These are phyloP conservation scores for Epithemia pelagica DNA, from an alignment of 108 stramenopile species.

Conservation along the genomic window DNA sequence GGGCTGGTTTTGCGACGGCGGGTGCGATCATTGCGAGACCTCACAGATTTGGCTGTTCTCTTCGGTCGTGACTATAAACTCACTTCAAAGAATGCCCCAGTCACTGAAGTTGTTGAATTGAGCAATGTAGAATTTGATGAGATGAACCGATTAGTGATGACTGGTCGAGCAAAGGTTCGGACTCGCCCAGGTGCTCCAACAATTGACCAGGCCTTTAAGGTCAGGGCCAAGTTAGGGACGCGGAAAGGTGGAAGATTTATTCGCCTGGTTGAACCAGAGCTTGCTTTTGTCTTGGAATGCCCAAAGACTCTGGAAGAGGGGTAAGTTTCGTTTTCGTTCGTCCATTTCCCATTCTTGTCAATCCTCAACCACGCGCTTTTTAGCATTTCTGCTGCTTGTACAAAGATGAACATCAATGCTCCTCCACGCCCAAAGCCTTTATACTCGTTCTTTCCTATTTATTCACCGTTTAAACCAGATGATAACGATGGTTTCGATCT, in stretches of 20 bases:
- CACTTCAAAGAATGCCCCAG: slow-evolving; percentile 51
- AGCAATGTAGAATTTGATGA: slow-evolving; percentile 75
- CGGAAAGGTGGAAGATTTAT: slow-evolving; percentile 62
- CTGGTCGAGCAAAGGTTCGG: slow-evolving; percentile 66
- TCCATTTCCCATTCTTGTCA: not conserved
- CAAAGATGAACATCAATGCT: not conserved
- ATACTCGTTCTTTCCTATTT: slow-evolving; percentile 79
- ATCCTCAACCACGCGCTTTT: not conserved
- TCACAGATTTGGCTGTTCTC: slow-evolving; percentile 80
- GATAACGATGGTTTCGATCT: slow-evolving; percentile 75
- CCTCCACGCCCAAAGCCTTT: slow-evolving; percentile 52
- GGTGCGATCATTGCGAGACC: slow-evolving; percentile 65
- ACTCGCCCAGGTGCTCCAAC: slow-evolving; percentile 47
- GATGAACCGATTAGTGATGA: slow-evolving; percentile 63
- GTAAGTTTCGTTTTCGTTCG: slow-evolving; percentile 36
- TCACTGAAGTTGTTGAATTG: slow-evolving; percentile 68
- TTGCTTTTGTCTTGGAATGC: slow-evolving; percentile 75
- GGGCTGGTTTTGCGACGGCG: slow-evolving; percentile 62
- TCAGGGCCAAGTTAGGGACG: slow-evolving; percentile 80
- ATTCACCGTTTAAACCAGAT: slow-evolving; percentile 73
- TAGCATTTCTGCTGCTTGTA: not conserved
- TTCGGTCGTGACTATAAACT: slow-evolving; percentile 75
- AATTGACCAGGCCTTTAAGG: slow-evolving; percentile 76
- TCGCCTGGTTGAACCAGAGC: slow-evolving; percentile 61
- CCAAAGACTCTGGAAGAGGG: slow-evolving; percentile 58